Base-by-base conservation (phyloP, 2,329 filamentous ascomycete genomes). In the Cercospora citrullina region DNA sequence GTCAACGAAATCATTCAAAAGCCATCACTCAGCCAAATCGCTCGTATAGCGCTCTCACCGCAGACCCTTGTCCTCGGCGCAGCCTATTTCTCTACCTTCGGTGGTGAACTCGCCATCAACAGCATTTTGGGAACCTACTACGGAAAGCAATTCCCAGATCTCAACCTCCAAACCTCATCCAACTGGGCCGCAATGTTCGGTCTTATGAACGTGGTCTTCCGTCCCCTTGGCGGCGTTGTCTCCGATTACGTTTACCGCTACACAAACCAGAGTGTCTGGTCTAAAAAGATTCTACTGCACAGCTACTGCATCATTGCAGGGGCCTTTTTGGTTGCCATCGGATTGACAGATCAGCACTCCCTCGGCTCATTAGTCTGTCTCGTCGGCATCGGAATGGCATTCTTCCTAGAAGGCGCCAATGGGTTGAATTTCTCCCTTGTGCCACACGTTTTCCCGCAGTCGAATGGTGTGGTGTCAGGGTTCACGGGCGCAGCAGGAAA, bases 391-490 rank as follows among this genome's bases (percentile, higher is more conserved):
- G 86, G 92, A 9, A 86, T 93, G 81, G 92, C 91, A 0, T 85
- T 96, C 77, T 96, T 96, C 82, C 81, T 93, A 53, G 92, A 96
- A 78, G 92, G 91, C 1, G 89, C 89, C 51, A 97, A 97, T 77
- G 94, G 94, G 0, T 89, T 92, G 48, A 95, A 92, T 81, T 97
- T 95, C 79, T 88, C 92, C 0, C 85, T 97, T 5, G 90, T 97
- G 26, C 93, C 93, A 3, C 94, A 97, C 77, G 90, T 96, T 1
- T 91, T 94, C 79, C 92, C 92, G 0, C 86, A 85, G 69, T 91
- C 92, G 68, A 97, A 96, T 79, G 93, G 92, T 79, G 81, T 88
- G 65, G 85, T 97, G 6, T 91, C 90, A 0, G 93, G 93, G 12
- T 82, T 91, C 39, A 90, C 92, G 0, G 94, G 94, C 9, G 93